Evolutionary conservation across 345 rosid genomes (phyloP).

Genomic region (Sapria himalayana): DNA sequence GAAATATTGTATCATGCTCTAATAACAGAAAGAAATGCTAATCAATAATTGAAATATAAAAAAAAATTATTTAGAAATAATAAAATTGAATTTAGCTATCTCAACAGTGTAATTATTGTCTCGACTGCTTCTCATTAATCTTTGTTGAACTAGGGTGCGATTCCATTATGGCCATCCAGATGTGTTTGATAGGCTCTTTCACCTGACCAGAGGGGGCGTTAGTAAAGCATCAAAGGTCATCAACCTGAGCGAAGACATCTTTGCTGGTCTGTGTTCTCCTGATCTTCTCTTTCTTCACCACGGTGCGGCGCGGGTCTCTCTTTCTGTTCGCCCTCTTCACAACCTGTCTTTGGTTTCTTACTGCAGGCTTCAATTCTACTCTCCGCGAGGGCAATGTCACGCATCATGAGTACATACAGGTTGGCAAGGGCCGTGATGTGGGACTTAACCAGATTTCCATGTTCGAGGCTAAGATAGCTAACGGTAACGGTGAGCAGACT

Average conservation of each 20-base stretch:
- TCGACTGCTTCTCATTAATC: too few relatives aligned
- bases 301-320: neutral
- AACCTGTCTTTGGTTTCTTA: constrained; percentile 6
- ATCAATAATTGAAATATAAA: too few relatives aligned
- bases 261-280: constrained; percentile 47
- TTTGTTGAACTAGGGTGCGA: constrained; percentile 48
- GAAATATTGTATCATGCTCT: too few relatives aligned
- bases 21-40: too few relatives aligned
- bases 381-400: constrained; percentile 99
- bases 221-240: constrained; percentile 96
- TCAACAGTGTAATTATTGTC: too few relatives aligned
- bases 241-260: constrained; percentile 94
- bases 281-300: neutral
- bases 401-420: constrained; percentile 98
- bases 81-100: too few relatives aligned
- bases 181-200: constrained; percentile 96
- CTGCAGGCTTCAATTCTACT: constrained; percentile 85
- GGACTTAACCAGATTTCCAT: constrained; percentile 99
- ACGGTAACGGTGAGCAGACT: constrained; percentile 98
- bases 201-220: constrained; percentile 93
- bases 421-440: constrained; percentile 98
- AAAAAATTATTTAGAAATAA: too few relatives aligned
- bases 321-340: constrained; percentile 2
- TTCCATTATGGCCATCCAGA: constrained; percentile 99
- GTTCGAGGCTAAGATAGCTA: constrained; percentile 98